These are phyloP conservation scores for Monascus purpureus DNA, from an alignment of 495 filamentous ascomycete species.

Conservation along the genomic window DNA sequence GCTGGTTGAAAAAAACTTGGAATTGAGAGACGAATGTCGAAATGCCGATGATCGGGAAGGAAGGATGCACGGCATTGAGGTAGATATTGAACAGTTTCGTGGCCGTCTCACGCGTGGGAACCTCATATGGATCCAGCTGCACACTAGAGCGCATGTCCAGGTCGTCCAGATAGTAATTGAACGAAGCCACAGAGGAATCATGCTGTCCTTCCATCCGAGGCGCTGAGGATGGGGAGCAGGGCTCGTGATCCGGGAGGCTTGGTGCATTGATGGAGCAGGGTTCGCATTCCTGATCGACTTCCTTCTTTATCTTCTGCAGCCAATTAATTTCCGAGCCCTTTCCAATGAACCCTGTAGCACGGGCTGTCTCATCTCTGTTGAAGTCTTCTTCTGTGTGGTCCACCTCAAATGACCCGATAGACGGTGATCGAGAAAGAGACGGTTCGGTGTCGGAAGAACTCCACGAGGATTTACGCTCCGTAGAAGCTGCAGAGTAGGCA, in stretches of 20 bases:
- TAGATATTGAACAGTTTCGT: conserved; percentile 43
- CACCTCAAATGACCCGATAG: conserved; percentile 33
- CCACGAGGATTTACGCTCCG: conserved; percentile 6
- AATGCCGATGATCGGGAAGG: conserved; percentile 45
- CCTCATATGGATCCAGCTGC: conserved; percentile 30
- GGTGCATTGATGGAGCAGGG: conserved; percentile 7
- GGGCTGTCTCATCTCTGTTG: conserved; percentile 32
- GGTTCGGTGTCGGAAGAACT: conserved; percentile 10
- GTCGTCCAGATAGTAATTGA: conserved; percentile 38
- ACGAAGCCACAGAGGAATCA: conserved; percentile 16
- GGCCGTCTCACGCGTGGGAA: conserved; percentile 38
- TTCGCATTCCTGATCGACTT: conserved; percentile 20
- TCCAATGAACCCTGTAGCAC: conserved; percentile 42
- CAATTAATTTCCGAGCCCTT: conserved; percentile 47
- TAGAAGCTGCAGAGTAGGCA: conserved; percentile 1
- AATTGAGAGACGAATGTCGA: conserved; percentile 39
- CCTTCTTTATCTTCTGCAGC: conserved; percentile 34
- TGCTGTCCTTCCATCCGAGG: conserved; percentile 12
- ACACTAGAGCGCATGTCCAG: conserved; percentile 29
- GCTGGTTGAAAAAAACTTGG: conserved; percentile 29
- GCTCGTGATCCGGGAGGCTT: conserved; percentile 8
- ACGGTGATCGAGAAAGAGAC: conserved; percentile 11
- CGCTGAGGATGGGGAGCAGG: conserved; percentile 16
- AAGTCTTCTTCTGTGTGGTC: conserved; percentile 47
- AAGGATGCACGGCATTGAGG: conserved; percentile 42